phyloP scores from a whole-genome alignment of 257 asterid species.

The Petunia axillaris region DNA sequence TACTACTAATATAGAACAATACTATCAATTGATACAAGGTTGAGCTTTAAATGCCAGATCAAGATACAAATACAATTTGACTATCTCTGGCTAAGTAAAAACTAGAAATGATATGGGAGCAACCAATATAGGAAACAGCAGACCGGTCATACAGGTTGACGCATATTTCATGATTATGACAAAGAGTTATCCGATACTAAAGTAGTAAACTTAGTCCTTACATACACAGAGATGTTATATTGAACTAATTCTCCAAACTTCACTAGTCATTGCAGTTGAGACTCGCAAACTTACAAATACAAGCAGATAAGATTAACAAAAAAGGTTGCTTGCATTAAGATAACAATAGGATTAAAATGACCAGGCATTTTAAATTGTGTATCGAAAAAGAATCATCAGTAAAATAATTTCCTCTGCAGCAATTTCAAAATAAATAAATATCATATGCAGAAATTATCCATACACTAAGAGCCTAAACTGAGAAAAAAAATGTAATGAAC shows the following conservation, averaged over 20 bases:
- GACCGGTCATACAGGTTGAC: not conserved
- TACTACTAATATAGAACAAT: not conserved
- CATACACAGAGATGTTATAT: not conserved
- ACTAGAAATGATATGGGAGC: not conserved
- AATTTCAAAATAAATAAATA: too few relatives aligned
- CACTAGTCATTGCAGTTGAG: not conserved
- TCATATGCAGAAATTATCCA: not conserved
- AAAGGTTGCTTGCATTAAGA: not conserved
- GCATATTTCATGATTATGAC: not conserved
- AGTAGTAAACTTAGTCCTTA: not conserved
- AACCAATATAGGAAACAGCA: not conserved
- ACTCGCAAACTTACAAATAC: not conserved
- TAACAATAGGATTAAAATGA: not conserved
- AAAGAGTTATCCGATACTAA: too few relatives aligned
- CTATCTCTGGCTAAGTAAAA: not conserved
- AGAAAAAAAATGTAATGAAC: not conserved
- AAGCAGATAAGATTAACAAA: not conserved
- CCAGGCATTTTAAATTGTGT: not conserved
- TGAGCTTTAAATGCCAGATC: not conserved
- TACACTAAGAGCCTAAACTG: not conserved
- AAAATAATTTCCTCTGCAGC: not conserved
- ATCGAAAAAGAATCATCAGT: not conserved
- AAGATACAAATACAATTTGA: not conserved
- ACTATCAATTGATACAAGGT: not conserved
- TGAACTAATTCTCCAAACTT: not conserved